Percentiles rank a stretch among this genome's conserved stretches.
These are phyloP conservation scores for Leonotis leonurus DNA, from an alignment of 257 asterid genomes.

Conservation along the genomic window DNA sequence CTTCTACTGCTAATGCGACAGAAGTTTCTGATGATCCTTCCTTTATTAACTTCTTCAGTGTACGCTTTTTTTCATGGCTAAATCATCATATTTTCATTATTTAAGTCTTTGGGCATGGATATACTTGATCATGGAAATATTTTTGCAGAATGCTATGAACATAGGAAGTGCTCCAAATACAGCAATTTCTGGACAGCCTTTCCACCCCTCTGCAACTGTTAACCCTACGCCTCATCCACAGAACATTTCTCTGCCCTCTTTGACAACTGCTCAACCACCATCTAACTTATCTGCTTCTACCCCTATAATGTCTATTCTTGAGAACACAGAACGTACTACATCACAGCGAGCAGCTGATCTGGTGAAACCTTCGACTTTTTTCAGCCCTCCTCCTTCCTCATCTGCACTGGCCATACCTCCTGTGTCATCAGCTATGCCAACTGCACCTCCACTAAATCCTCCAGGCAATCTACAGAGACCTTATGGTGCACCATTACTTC, in stretches of 20 bases:
- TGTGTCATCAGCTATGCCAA: constrained; percentile 56
- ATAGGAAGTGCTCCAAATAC: constrained; percentile 43
- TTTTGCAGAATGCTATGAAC: constrained; percentile 66
- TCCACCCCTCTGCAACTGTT: constrained; percentile 34
- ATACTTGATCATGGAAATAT: no score
- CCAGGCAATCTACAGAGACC: constrained; percentile 59
- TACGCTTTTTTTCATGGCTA: constrained; percentile 35
- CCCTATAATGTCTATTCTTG: constrained; percentile 53
- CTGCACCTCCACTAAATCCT: constrained; percentile 74
- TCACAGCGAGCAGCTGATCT: constrained; percentile 51
- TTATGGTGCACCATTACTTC: constrained; percentile 88
- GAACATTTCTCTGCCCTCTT: constrained; percentile 31
- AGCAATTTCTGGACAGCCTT: constrained; percentile 44
- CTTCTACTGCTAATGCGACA: constrained; percentile 40
- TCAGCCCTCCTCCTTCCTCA: constrained; percentile 56
- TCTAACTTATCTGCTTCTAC: constrained; percentile 44
- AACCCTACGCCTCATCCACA: constrained; percentile 42
- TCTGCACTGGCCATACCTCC: constrained; percentile 55
- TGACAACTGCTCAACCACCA: constrained; percentile 39
- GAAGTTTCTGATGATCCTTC: constrained; percentile 71
- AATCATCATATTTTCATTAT: no score
- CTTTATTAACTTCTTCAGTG: constrained; percentile 82
- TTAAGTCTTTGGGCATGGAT: no score
- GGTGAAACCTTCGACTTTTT: constrained; percentile 84
- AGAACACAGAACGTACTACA: constrained; percentile 36